Evolutionary conservation across 1,284 basidiomycete species (phyloP), one percentile per base, ranked within the genome.

Genomic region (Trichosporon asahii): DNA sequence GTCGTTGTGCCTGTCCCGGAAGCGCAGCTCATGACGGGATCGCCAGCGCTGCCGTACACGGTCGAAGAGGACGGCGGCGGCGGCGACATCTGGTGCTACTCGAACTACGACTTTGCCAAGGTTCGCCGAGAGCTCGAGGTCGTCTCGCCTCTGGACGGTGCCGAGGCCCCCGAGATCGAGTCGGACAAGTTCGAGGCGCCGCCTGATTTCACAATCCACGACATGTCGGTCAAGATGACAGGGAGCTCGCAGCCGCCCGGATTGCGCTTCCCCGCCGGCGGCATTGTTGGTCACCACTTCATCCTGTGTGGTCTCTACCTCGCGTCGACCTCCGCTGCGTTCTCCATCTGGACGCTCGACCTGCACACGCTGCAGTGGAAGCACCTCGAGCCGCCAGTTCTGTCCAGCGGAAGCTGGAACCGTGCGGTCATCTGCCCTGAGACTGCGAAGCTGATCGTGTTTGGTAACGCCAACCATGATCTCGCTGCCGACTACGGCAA

Each of bases 121-220:
- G 95, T 98, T 68, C 91, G 93, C 77, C 90, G 95, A 61, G 93
- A 96, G 80, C 87, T 97, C 53, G 93, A 96, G 84, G 87, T 95
- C 29, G 89, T 96, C 77, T 89, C 90, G 5, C 91, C 92, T 0
- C 85, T 89, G 25, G 90, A 91, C 33, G 68, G 66, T 11, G 66
- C 21, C 27, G 69, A 75, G 0, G 76, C 74, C 7, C 68, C 71
- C 0, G 76, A 80, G 14, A 90, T 79, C 86, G 87, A 21, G 87
- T 93, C 74, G 85, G 88, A 73, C 89, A 94, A 80, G 68, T 76
- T 77, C 64, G 31, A 66, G 15, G 72, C 79, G 6, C 79, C 80
- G 0, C 78, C 77, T 1, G 88, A 89, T 23, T 94, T 92, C n/a
- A 82, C 86, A 23, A 85, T 89, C 27, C 93, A 92, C 69, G 80